Conservation (phyloP, 1,284 basidiomycete genomes). For the Microbotryum silenes-acaulis region DNA sequence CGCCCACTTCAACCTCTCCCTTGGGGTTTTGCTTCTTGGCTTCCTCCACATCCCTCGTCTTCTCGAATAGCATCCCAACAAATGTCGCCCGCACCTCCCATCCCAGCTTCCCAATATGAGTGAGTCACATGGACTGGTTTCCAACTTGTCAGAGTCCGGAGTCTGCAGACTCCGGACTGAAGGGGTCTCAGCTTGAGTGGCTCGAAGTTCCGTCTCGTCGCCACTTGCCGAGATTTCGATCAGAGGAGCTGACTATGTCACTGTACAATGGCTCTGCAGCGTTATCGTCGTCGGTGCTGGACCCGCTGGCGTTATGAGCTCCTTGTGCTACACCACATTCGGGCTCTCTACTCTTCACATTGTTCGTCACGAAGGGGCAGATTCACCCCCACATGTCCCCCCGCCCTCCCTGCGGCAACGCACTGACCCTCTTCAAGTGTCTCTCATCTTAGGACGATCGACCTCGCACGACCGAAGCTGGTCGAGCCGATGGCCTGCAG, state of each 20-base stretch:
- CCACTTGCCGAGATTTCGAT: neutral
- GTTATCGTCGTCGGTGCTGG: slow-evolving; percentile 30
- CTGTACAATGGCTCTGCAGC: neutral
- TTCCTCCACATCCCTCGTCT: too few relatives aligned
- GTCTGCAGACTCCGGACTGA: too few relatives aligned
- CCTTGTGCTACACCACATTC: slow-evolving; percentile 31
- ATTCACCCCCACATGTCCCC: too few relatives aligned
- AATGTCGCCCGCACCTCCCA: too few relatives aligned
- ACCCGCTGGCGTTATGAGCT: slow-evolving; percentile 28
- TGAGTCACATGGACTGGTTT: neutral
- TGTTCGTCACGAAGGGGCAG: slow-evolving; percentile 7
- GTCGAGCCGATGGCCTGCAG: slow-evolving; percentile 44
- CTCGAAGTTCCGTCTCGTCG: too few relatives aligned
- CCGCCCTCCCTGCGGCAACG: too few relatives aligned
- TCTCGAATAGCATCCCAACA: too few relatives aligned
- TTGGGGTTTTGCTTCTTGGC: too few relatives aligned
- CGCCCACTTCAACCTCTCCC: too few relatives aligned
- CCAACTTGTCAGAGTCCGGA: too few relatives aligned
- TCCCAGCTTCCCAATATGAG: slow-evolving; percentile 1
- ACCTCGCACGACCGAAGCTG: slow-evolving; percentile 41
- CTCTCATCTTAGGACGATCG: slow-evolving; percentile 35
- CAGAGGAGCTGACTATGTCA: neutral
- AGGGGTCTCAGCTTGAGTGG: too few relatives aligned
- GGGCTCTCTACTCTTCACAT: slow-evolving; percentile 33
- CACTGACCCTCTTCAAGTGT: neutral